These are phyloP conservation scores for Pichia deserticola DNA, from an alignment of 805 yeast species.

Conservation along the genomic window DNA sequence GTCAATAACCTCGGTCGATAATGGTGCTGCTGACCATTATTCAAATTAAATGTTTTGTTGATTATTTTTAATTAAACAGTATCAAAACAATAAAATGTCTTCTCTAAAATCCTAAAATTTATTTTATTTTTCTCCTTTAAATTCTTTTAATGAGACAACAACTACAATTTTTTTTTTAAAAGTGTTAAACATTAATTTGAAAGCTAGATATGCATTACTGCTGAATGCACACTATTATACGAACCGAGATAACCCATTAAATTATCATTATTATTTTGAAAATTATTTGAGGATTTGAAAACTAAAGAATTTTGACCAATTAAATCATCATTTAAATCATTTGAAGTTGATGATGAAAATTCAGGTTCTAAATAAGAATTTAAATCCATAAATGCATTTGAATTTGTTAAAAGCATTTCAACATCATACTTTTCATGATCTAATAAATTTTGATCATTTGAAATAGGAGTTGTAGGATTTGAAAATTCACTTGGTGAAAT, in stretches of 20 bases:
- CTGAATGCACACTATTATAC: slow-evolving; percentile 35
- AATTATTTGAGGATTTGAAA: slow-evolving; percentile 9
- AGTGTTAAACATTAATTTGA: neutral
- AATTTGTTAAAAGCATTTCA: neutral
- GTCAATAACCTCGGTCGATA: slow-evolving; percentile 23
- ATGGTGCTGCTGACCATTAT: slow-evolving; percentile 35
- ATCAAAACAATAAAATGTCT: neutral
- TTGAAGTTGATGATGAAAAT: slow-evolving; percentile 14
- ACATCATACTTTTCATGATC: neutral
- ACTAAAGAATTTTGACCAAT: slow-evolving; percentile 11
- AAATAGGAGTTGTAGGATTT: slow-evolving; percentile 5
- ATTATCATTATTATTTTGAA: neutral
- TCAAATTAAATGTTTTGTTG: neutral
- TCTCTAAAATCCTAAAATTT: too few species aligned
- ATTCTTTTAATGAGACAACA: neutral
- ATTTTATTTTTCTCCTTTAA: too few species aligned
- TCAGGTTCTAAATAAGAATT: slow-evolving; percentile 10
- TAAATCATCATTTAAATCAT: slow-evolving; percentile 21
- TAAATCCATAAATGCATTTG: slow-evolving; percentile 1
- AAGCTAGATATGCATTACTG: slow-evolving; percentile 25
- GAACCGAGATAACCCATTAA: slow-evolving; percentile 26
- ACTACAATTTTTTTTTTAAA: neutral
- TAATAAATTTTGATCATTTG: neutral
- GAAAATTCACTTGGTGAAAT: slow-evolving; percentile 3
- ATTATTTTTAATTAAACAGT: neutral